phyloP scores from a whole-genome alignment of 2,329 filamentous ascomycete genomes.

The Verticillium albo-atrum region DNA sequence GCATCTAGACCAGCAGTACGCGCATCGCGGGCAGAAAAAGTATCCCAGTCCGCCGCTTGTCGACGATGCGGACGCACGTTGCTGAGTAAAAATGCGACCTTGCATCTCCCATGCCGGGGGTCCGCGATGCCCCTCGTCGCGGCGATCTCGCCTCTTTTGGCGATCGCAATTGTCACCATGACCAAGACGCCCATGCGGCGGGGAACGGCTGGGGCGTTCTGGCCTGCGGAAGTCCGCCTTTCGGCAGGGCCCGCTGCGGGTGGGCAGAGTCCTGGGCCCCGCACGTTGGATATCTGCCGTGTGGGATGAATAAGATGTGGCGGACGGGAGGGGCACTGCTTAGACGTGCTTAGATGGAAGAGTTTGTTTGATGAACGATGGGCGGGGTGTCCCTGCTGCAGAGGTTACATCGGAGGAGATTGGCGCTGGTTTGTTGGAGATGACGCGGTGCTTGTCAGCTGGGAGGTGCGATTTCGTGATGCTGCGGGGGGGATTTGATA shows the following conservation, averaged over 20 bases:
- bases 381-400: not conserved
- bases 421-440: not conserved
- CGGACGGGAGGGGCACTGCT: not conserved
- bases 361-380: not conserved
- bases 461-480: not conserved
- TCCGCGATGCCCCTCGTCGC: no score
- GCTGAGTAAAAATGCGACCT: no score
- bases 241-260: not conserved
- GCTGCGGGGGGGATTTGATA: no score
- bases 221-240: not conserved
- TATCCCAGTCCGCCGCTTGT: no score
- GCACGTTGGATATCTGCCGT: not conserved
- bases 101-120: no score
- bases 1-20: not conserved
- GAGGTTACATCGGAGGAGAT: not conserved
- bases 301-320: not conserved
- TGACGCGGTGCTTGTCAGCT: not conserved
- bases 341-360: not conserved
- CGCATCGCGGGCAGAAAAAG: not conserved
- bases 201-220: no score
- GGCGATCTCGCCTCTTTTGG: no score
- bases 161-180: no score
- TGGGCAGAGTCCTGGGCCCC: not conserved
- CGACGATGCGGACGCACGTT: no score
- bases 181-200: no score